Evolutionary conservation across 2,329 filamentous ascomycete genomes (phyloP), one percentile per base, ranked within the genome.

Genomic region (Colletotrichum sidae): DNA sequence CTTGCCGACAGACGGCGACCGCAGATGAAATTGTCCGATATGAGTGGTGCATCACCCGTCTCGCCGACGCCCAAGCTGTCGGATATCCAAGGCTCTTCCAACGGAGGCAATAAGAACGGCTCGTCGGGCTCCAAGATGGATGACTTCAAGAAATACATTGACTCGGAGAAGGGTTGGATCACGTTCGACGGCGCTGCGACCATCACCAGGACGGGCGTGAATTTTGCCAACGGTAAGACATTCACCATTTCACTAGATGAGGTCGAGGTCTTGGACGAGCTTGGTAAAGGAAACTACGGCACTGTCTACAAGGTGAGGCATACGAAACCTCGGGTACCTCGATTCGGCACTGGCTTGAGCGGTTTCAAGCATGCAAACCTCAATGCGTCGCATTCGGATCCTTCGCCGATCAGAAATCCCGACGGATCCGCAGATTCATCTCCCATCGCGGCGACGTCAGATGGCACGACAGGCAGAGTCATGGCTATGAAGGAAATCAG

Each of bases 401-500:
- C 78, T 8, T 71, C 74, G 8, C 72, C 74, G 2, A 33, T 73
- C 8, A 70, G 78, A 10, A 65, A 70, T 6, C 70, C 75, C 4
- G 73, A 74, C 10, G 73, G 74, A 0, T 61, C 70, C 0, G 65
- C 70, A 11, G 75, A 59, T 6, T 50, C 64, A n/a, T 76, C 70
- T 51, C 73, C 74, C n/a, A 67, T 70, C 34, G 70, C 60, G 8
- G 70, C 69, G 3, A 53, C 68, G 2, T 39, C 61, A 33, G 73
- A 70, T 51, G 81, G 80, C 5, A 88, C 86, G 1, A 90, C 89
- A 1, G 94, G 95, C 15, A 87, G 92, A 54, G 84, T 97, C 65
- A 98, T 99, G 96, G 96, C 96, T 12, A 99, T 99, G 96, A 99
- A 99, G 77, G 96, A 99, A 79, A 96, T 99, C 72, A 89, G 96